Evolutionary conservation across 2,329 filamentous ascomycete genomes (phyloP), one percentile per base, ranked within the genome.

Genomic region (Aspergillus brunneoviolaceus): DNA sequence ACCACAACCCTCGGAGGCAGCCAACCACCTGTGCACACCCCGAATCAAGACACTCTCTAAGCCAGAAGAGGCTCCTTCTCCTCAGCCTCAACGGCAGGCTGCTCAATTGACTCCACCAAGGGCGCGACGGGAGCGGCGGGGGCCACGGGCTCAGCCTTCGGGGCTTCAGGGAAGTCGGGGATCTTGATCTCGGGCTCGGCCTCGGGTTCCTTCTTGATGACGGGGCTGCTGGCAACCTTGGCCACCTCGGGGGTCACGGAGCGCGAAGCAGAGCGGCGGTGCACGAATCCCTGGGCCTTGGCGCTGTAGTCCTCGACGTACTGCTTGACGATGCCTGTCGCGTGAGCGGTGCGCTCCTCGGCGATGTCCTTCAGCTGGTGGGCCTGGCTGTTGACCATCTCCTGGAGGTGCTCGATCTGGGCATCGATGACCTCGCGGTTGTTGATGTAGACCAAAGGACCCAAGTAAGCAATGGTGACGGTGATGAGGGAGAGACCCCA

Each of bases 341-440:
- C 85, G 64, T 82, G 84, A 66, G 78, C 79, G 60, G 85, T 85
- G 65, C 85, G 85, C 70, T 87, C 81, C 60, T 82, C 82, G 55
- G 85, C 85, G 62, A 88, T 74, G 52, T 85, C 82, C 72, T 82
- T 83, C 66, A 87, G 76, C 70, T 88, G 86, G 59, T 76, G 79
- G 33, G 85, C 82, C 73, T 88, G 86, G 68, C 82, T 75, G 71
- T 79, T 82, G 68, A 86, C 77, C 63, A 87, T 74, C 56, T 82
- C 73, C 68, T 81, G 78, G 49, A 80, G 78, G 66, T 85, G 80
- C 66, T 81, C 76, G 54, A 88, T 76, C 66, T 88, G 84, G 58
- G 79, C 77, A 67, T 89, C 86, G 66, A 89, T 88, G 65, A 85
- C 69, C 66, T 87, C 85, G 69, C 84, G 84, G 81, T 89, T 88